Base-by-base conservation (phyloP, 2,329 filamentous ascomycete genomes). In the Stemphylium vesicarium region DNA sequence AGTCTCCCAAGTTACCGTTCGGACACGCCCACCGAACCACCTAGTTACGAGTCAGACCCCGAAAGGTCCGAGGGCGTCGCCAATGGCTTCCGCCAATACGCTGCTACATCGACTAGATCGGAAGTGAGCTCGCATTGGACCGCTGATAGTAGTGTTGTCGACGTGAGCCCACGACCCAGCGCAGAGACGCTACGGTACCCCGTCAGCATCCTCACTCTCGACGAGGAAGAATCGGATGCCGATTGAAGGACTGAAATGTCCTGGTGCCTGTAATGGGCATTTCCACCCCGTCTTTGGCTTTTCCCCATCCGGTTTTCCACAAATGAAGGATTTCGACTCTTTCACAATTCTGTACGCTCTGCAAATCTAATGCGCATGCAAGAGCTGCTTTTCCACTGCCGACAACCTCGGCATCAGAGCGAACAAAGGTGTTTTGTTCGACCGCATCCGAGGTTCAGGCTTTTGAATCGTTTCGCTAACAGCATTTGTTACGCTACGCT, bases 1-100 rank as follows among this genome's bases (percentile, higher is more conserved):
- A 76, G 72, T 38, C 66, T 81, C 4, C 80, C 80, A 4, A 78
- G 77, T 51, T 81, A 81, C 61, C 74, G 74, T 20, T 80, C 78
- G 1, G 75, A 68, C 18, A 52, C 68, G 2, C 64, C 74, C 39
- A 62, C 71, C 52, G 65, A 66, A 29, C 78, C 78, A 4, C 79
- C 79, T 4, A 70, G 70, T 7, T 80, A 81, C 60, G 75, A 76
- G n/a, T 72, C 75, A 11, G 73, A 78, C 16, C 69, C 69, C 5
- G 74, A 75, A 18, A 71, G 73, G 32, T 67, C 65, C 35, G 72
- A 75, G 12, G 55, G 71, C 1, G 73, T 80, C 1, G 72, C 75
- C 6, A 76, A 81, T 54, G 79, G 78, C 3, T 80, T 81, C 57
- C 58, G 71, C 13, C 63, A 67, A 20, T 80, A 78, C 59, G 72